These are phyloP conservation scores for Cercospora sp. DNA, from an alignment of 2,329 filamentous ascomycete species.

Conservation along the genomic window DNA sequence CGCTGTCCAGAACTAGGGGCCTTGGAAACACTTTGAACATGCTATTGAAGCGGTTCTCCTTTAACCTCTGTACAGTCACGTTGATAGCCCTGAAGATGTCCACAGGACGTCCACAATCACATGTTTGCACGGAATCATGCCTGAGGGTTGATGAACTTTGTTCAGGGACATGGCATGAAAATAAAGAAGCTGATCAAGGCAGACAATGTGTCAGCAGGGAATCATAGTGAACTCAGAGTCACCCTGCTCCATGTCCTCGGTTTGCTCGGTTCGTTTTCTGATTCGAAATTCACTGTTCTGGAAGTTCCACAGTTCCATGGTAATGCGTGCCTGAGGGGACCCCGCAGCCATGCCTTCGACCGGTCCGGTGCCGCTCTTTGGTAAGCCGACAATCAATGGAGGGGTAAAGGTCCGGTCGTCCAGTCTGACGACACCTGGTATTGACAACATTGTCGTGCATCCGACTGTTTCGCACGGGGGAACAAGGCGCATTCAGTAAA, in stretches of 20 bases:
- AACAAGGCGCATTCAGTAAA: background rate
- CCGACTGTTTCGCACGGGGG: background rate
- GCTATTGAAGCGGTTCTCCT: background rate
- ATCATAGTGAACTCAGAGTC: background rate
- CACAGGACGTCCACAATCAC: background rate
- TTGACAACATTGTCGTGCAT: background rate
- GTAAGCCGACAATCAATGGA: background rate
- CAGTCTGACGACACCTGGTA: background rate
- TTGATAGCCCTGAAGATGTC: background rate
- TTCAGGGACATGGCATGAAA: background rate
- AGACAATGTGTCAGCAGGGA: background rate
- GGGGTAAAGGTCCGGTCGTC: constrained; percentile 1
- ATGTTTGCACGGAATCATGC: background rate
- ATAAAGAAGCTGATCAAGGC: background rate
- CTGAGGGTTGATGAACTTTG: background rate
- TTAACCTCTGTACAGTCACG: background rate
- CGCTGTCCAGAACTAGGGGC: no score
- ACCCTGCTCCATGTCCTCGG: background rate
- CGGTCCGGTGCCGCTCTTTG: background rate
- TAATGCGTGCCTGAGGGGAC: background rate
- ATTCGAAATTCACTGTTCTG: background rate
- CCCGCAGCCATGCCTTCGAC: background rate
- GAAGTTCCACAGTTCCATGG: background rate
- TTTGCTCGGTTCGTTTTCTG: background rate
- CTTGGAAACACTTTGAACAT: background rate